These are phyloP conservation scores for Crithidia thermophila DNA, from an alignment of 208 protist species.

Conservation along the genomic window DNA sequence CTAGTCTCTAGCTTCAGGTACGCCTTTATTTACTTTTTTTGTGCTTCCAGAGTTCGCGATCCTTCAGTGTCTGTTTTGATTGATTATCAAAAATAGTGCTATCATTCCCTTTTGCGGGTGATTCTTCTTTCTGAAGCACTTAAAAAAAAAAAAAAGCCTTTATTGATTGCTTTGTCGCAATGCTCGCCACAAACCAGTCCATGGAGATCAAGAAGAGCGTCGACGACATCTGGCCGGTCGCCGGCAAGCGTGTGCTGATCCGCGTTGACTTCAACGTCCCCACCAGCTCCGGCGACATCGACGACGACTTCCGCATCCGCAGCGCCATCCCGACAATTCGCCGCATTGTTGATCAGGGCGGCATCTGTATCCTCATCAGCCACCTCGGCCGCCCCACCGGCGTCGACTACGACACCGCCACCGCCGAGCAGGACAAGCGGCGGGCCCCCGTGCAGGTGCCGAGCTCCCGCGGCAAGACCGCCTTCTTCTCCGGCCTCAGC, in stretches of 20 bases:
- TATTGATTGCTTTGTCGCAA: conserved; percentile 4
- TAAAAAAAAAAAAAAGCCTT: conserved; percentile 7
- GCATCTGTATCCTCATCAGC: conserved; percentile 93
- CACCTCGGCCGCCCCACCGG: conserved; percentile 98
- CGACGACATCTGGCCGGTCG: conserved; percentile 87
- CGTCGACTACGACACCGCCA: conserved; percentile 47
- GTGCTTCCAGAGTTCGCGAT: background rate
- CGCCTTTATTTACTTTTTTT: too few relatives aligned
- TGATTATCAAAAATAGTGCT: background rate
- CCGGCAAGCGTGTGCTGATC: conserved; percentile 94
- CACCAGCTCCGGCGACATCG: conserved; percentile 89
- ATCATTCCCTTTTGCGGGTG: background rate
- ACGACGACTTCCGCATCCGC: conserved; percentile 95
- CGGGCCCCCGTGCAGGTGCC: background rate
- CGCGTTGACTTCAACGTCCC: conserved; percentile 99
- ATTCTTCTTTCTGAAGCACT: background rate
- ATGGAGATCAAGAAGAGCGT: conserved; percentile 76
- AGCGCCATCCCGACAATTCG: conserved; percentile 95
- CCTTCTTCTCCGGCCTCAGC: conserved; percentile 67
- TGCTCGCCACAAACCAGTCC: conserved; percentile 28
- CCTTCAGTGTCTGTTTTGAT: background rate
- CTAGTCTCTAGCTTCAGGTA: too few relatives aligned
- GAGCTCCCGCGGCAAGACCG: conserved; percentile 51
- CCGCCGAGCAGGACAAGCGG: conserved; percentile 45
- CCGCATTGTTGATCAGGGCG: conserved; percentile 93